phyloP scores from a whole-genome alignment of 1,284 basidiomycete genomes.

The Rhodotorula sp. region DNA sequence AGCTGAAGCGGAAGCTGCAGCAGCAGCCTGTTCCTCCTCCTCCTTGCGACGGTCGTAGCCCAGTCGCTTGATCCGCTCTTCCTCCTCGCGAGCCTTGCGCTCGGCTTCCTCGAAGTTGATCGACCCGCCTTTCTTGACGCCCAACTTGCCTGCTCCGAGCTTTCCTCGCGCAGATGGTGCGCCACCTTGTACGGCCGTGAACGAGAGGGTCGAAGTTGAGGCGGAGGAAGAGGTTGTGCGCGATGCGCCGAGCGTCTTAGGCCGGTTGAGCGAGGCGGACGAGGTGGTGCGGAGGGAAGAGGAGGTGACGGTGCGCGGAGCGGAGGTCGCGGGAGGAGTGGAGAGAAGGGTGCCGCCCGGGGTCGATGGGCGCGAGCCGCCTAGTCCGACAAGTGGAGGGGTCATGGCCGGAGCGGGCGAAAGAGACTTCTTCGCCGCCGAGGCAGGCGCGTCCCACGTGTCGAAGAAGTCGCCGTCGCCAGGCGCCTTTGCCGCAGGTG shows the following conservation, averaged over 20 bases:
- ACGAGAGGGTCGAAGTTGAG: slow-evolving; percentile 12
- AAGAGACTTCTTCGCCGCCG: slow-evolving; percentile 36
- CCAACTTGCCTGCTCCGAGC: slow-evolving; percentile 59
- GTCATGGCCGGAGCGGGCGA: slow-evolving; percentile 49
- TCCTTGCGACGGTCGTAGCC: slow-evolving; percentile 83
- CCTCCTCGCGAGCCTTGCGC: slow-evolving; percentile 79
- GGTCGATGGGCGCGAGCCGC: slow-evolving; percentile 24
- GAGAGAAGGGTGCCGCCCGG: slow-evolving; percentile 47
- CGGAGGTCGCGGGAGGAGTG: slow-evolving; percentile 39
- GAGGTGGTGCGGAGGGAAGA: slow-evolving; percentile 52
- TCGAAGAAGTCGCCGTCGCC: slow-evolving; percentile 80
- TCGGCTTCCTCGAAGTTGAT: slow-evolving; percentile 92
- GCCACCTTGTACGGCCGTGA: slow-evolving; percentile 30
- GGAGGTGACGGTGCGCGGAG: slow-evolving; percentile 53
- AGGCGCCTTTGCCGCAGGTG: slow-evolving; percentile 44
- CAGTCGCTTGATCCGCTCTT: slow-evolving; percentile 79
- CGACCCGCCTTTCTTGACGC: slow-evolving; percentile 69
- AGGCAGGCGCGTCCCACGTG: slow-evolving; percentile 81
- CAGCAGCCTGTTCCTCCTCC: slow-evolving; percentile 57
- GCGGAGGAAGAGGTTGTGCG: slow-evolving; percentile 41
- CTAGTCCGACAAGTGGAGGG: slow-evolving; percentile 28
- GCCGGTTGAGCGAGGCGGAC: slow-evolving; percentile 56
- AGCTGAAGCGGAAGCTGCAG: slow-evolving; percentile 43
- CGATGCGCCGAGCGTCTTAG: slow-evolving; percentile 48
- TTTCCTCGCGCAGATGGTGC: slow-evolving; percentile 59